Conservation (phyloP, 768 basidiomycete species). For the Boletus bicolor region DNA sequence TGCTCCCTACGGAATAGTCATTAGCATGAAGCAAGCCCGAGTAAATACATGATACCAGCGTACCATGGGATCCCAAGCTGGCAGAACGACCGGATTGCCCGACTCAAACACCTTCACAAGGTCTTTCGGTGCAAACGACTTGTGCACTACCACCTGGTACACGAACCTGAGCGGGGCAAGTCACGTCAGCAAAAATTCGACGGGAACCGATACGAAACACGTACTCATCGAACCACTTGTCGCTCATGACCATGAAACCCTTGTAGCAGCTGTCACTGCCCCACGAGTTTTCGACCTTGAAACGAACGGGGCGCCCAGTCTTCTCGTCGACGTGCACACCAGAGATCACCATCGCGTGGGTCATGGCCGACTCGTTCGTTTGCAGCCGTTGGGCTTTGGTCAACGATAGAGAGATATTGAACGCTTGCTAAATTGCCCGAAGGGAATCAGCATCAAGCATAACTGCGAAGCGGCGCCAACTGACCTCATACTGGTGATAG, state of each 20-base stretch:
- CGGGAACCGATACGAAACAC: constrained; percentile 27
- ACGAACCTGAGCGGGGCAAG: constrained; percentile 56
- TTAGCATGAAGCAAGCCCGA: not conserved
- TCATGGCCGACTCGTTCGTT: constrained; percentile 86
- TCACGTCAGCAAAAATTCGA: constrained; percentile 1
- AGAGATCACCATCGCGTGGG: constrained; percentile 85
- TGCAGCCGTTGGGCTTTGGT: constrained; percentile 84
- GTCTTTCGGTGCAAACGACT: constrained; percentile 72
- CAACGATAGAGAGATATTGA: constrained; percentile 75
- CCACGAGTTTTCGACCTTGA: constrained; percentile 98
- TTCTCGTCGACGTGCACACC: constrained; percentile 80
- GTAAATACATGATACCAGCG: not conserved
- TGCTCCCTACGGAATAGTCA: constrained; percentile 14
- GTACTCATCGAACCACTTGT: constrained; percentile 88
- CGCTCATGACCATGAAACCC: constrained; percentile 91
- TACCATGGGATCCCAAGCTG: constrained; percentile 72
- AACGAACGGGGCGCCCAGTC: constrained; percentile 74
- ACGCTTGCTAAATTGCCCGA: constrained; percentile 56
- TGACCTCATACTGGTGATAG: constrained; percentile 78
- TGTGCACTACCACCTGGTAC: constrained; percentile 90
- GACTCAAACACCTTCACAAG: constrained; percentile 78
- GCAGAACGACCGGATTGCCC: constrained; percentile 62
- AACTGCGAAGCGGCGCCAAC: not conserved
- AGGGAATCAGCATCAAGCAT: constrained; percentile 1
- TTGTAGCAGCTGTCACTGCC: constrained; percentile 72